Evolutionary conservation across 176 grass and related monocot species (phyloP), one percentile per base, ranked within the genome.

Genomic region (Lolium rigidum): DNA sequence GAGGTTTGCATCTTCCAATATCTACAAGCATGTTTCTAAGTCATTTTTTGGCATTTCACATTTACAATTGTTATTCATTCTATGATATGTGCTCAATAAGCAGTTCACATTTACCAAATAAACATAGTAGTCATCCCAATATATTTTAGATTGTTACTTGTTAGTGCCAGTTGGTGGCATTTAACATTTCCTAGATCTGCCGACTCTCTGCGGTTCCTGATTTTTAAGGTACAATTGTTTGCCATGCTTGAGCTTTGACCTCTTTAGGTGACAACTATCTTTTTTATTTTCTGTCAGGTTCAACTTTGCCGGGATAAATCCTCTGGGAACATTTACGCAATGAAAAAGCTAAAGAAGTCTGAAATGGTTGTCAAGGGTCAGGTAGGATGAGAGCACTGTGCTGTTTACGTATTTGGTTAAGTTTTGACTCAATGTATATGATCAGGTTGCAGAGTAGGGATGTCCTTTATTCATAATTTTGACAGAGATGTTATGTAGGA

Each of bases 311-410:
- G 93, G 76, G 97, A 98, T 59, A 98, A 96, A 80, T 82, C 97
- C 9, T 88, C 94, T 12, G 79, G 90, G 49, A 98, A 98, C 90
- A 96, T 98, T 77, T 98, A 92, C 86, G 97, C 97, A 88, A 98
- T 98, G 97, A 98, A 98, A 91, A 98, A 98, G 74, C 85, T 98
- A 50, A 98, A 96, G 90, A 98, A 98, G 73, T 96, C 97, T 63
- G 97, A 98, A 82, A 98, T 98, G 97, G 92, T 98, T 88, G 88
- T 89, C 82, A 92, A 92, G 83, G 97, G 97, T 62, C 97, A 98
- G 88, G 97, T 91, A 94, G 92, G 90, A 78, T 85, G 60, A 55
- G 69, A n/a, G 44, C 10, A 54, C 4, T 56, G 54, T 56, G 16
- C 54, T 56, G 8, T 70, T 20, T 38, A 41, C 35, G 26, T 14